Base-by-base conservation (phyloP, 1,284 basidiomycete genomes). In the Ustilago cynodontis region DNA sequence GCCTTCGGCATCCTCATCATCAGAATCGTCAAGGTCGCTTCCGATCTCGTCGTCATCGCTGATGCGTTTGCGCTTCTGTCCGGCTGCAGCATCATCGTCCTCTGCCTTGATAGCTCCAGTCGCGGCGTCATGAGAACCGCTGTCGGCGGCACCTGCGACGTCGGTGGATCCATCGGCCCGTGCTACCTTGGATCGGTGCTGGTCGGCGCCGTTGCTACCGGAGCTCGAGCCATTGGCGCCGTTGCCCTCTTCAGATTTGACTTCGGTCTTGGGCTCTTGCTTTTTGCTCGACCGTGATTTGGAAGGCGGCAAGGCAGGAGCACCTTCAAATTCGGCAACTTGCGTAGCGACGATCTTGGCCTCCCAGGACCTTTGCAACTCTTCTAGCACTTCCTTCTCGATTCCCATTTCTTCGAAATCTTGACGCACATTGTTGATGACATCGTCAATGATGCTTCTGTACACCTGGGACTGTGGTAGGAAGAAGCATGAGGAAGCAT, bases 401-500 rank as follows among this genome's bases (percentile, higher is more conserved):
- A 99, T 93, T 62, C 95, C 96, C 86, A 94, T 95, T 87, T 97
- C 95, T 86, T 98, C 95, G 88, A 98, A 99, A 87, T 98, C 96
- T 86, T 91, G 89, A 87, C 93, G 93, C 87, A 96, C 93, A 81
- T 90, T 89, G 47, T 89, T 88, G 83, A 98, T 92, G 75, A 98
- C 95, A 88, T 98, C 94, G 90, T 98, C 94, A 88, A 99, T 98
- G 88, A 98, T 93, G 78, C 91, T 87, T 77, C 95, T 92, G 87
- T 98, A 99, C 82, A 94, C 93, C 79, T 88, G 86, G 84, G 95
- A 95, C 95, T 97, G 91, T n/a, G 41, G n/a, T 49, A 28, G 33
- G 8, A 20, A 11, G 16, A 22, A 49, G 39, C n/a, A 29, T 1
- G 3, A 16, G 22, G 51, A 3, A 22, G 20, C 26, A 24, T 20